Conservation (phyloP, 495 filamentous ascomycete species). For the Penicillium daleae region DNA sequence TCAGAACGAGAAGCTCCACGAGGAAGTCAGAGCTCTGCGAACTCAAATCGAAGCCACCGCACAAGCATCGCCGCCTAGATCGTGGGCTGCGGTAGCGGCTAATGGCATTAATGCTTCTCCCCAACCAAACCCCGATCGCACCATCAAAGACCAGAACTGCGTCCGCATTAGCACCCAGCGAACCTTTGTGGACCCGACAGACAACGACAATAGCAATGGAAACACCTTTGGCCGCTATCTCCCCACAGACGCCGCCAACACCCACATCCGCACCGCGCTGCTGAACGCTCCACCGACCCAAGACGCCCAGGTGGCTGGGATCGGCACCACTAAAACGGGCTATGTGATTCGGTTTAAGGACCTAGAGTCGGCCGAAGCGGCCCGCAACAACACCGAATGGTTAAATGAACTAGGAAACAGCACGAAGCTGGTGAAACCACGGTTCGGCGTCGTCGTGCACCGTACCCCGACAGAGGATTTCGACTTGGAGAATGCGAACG, state of each 20-base stretch:
- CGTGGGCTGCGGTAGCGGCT: constrained; percentile 4
- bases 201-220: constrained; percentile 5
- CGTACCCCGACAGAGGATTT: constrained; percentile 29
- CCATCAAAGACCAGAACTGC: not conserved
- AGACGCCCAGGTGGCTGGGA: constrained; percentile 23
- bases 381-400: constrained; percentile 22
- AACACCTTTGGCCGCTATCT: constrained; percentile 25
- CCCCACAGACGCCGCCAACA: constrained; percentile 18
- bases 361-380: constrained; percentile 20
- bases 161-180: not conserved
- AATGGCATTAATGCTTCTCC: no score
- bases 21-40: constrained; percentile 1
- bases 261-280: constrained; percentile 24
- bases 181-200: not conserved
- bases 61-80: not conserved
- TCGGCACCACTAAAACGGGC: constrained; percentile 27
- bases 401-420: constrained; percentile 9
- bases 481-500: constrained; percentile 15
- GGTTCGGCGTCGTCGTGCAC: constrained; percentile 25
- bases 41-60: not conserved
- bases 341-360: constrained; percentile 31
- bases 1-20: constrained; percentile 17
- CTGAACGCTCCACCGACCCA: constrained; percentile 19
- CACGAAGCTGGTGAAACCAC: constrained; percentile 5
- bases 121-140: not conserved